Evolutionary conservation across 1,139 yeast species (phyloP).

Genomic region (Blastobotrys apis): DNA sequence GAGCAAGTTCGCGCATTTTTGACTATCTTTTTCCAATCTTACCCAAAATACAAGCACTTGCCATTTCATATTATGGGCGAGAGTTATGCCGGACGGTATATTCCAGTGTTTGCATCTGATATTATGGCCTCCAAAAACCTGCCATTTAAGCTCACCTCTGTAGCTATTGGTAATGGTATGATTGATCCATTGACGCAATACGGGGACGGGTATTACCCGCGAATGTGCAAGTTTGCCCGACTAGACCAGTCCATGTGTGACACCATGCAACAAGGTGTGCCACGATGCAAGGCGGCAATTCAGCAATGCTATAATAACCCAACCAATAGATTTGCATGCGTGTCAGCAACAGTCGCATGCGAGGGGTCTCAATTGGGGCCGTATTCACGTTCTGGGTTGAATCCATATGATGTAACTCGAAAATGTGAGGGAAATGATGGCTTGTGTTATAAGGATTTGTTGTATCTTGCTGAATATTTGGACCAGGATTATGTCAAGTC

Average conservation of each 20-base stretch:
- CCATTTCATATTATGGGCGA: slow-evolving; percentile 97
- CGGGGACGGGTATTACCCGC: slow-evolving; percentile 66
- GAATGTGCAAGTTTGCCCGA: slow-evolving; percentile 97
- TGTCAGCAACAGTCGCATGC: slow-evolving; percentile 88
- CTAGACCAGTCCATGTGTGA: slow-evolving; percentile 73
- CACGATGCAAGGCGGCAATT: slow-evolving; percentile 75
- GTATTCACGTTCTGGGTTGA: slow-evolving; percentile 82
- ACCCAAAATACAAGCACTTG: slow-evolving; percentile 70
- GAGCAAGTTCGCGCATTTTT: slow-evolving; percentile 89
- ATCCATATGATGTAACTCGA: slow-evolving; percentile 87
- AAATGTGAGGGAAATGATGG: slow-evolving; percentile 69
- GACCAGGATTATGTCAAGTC: slow-evolving; percentile 64
- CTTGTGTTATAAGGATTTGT: slow-evolving; percentile 71
- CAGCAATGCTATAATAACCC: slow-evolving; percentile 69
- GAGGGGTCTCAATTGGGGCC: slow-evolving; percentile 85
- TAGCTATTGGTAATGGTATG: slow-evolving; percentile 92
- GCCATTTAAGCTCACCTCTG: slow-evolving; percentile 83
- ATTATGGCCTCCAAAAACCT: slow-evolving; percentile 54
- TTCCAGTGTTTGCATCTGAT: slow-evolving; percentile 88
- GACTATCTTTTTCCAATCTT: slow-evolving; percentile 83
- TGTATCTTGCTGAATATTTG: slow-evolving; percentile 60
- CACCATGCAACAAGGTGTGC: slow-evolving; percentile 68
- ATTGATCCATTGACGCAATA: slow-evolving; percentile 92
- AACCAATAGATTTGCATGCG: slow-evolving; percentile 78
- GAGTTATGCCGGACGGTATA: slow-evolving; percentile 98